Evolutionary conservation across 179 eudicot species (phyloP).

Genomic region (Nepenthes alata): DNA sequence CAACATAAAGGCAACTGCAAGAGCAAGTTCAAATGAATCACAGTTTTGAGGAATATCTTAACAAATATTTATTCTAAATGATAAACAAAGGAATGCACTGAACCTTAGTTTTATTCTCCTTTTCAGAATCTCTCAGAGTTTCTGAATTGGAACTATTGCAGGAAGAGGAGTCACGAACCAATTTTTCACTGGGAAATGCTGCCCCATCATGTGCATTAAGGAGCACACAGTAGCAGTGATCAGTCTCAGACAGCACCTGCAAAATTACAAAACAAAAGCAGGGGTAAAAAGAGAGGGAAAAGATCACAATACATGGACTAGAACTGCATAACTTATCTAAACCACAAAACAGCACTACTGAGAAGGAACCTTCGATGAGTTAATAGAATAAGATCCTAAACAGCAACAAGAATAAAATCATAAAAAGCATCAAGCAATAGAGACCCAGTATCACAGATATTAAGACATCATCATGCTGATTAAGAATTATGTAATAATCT

Average conservation of each 20-base stretch:
- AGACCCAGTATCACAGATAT: neutral
- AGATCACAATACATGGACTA: slow-evolving; percentile 2
- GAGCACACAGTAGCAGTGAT: slow-evolving; percentile 94
- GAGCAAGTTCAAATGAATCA: too few species aligned
- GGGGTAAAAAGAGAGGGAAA: neutral
- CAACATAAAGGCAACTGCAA: too few species aligned
- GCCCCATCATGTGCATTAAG: slow-evolving; percentile 91
- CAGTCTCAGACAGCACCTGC: slow-evolving; percentile 90
- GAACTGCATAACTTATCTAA: neutral
- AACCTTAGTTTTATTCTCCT: slow-evolving; percentile 59
- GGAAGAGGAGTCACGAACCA: slow-evolving; percentile 22
- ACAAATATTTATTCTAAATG: too few species aligned
- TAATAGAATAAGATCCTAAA: neutral
- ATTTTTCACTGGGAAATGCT: slow-evolving; percentile 63
- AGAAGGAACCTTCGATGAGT: neutral
- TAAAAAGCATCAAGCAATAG: neutral
- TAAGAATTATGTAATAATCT: neutral
- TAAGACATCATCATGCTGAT: neutral
- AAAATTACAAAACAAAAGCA: slow-evolving; percentile 7
- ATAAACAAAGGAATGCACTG: too few species aligned
- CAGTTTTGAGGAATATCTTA: too few species aligned
- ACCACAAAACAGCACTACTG: neutral
- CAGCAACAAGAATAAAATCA: neutral
- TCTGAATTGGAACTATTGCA: slow-evolving; percentile 22
- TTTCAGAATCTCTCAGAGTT: slow-evolving; percentile 27